These are phyloP conservation scores for Colletotrichum gloeosporioides DNA, from an alignment of 2,329 filamentous ascomycete genomes.

Conservation along the genomic window DNA sequence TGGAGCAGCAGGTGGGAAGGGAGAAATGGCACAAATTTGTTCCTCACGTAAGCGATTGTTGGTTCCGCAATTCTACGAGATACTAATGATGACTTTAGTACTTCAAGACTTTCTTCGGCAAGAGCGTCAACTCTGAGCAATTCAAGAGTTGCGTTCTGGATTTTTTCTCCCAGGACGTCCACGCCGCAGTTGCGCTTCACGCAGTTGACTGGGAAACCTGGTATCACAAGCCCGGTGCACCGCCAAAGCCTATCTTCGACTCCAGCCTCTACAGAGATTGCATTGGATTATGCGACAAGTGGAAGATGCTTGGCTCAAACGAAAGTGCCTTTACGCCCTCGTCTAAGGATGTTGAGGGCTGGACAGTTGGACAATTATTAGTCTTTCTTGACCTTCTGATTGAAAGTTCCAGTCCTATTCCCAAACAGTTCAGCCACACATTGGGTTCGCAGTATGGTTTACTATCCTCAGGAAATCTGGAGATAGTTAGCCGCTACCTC, in stretches of 20 bases:
- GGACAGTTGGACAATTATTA: neutral
- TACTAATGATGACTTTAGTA: neutral
- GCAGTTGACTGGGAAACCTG: neutral
- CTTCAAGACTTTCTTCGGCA: neutral
- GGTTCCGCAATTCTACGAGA: neutral
- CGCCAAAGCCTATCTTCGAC: neutral
- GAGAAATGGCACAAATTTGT: conserved; percentile 7
- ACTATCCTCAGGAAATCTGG: neutral
- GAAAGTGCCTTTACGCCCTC: neutral
- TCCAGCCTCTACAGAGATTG: neutral
- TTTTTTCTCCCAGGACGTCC: neutral
- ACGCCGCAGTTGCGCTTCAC: neutral
- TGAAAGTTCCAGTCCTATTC: neutral
- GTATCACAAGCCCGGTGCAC: neutral
- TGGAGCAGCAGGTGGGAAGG: neutral
- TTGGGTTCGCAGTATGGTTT: neutral
- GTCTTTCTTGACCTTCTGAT: neutral
- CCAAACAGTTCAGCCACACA: neutral
- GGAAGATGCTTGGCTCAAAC: neutral
- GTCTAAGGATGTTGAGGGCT: neutral
- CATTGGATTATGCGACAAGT: neutral
- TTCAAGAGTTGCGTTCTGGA: neutral
- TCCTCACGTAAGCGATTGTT: neutral
- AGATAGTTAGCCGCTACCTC: neutral
- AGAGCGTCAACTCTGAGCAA: neutral